A percentile compares a stretch with the other conserved stretches of the same genome.
Conservation (phyloP, 2,329 filamentous ascomycete genomes). For the Nigrospora osmanthi region DNA sequence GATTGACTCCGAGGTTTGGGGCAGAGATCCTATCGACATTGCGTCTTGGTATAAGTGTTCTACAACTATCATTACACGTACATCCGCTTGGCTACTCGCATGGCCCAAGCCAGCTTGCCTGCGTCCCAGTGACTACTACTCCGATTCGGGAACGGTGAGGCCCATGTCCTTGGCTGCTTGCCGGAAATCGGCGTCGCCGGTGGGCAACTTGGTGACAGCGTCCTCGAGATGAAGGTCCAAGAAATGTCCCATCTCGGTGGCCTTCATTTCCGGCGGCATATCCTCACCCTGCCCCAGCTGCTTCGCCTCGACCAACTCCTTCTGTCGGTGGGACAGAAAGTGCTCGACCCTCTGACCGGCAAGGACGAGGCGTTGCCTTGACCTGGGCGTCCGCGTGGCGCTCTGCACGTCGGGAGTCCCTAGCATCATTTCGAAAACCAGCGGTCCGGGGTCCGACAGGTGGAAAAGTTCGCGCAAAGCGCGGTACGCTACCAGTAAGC, state of each 20-base stretch:
- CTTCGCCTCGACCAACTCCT: conserved; percentile 13
- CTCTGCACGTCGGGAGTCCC: conserved; percentile 32
- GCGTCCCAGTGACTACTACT: too few relatives aligned
- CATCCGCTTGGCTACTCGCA: background rate
- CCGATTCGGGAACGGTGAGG: too few relatives aligned
- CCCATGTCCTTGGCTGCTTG: conserved; percentile 35
- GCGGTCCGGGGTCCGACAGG: conserved; percentile 34
- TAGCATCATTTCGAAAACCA: conserved; percentile 38
- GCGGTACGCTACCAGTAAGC: conserved; percentile 36
- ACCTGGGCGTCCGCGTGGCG: conserved; percentile 29
- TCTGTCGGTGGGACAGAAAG: conserved; percentile 20
- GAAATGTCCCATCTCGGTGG: conserved; percentile 32
- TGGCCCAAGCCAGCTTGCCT: too few relatives aligned
- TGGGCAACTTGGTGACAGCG: conserved; percentile 7
- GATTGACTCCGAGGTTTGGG: too few relatives aligned
- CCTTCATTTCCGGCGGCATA: conserved; percentile 26
- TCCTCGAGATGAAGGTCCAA: conserved; percentile 29
- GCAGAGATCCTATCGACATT: background rate
- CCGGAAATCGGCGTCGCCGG: conserved; percentile 16
- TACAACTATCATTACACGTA: background rate
- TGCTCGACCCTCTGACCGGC: conserved; percentile 35
- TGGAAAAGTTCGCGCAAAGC: conserved; percentile 33
- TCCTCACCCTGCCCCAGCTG: conserved; percentile 20
- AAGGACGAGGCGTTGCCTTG: conserved; percentile 30
- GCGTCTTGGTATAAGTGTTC: background rate